These are phyloP conservation scores for Phoenix dactylifera DNA, from an alignment of 176 grass and related monocot genomes.

Conservation along the genomic window DNA sequence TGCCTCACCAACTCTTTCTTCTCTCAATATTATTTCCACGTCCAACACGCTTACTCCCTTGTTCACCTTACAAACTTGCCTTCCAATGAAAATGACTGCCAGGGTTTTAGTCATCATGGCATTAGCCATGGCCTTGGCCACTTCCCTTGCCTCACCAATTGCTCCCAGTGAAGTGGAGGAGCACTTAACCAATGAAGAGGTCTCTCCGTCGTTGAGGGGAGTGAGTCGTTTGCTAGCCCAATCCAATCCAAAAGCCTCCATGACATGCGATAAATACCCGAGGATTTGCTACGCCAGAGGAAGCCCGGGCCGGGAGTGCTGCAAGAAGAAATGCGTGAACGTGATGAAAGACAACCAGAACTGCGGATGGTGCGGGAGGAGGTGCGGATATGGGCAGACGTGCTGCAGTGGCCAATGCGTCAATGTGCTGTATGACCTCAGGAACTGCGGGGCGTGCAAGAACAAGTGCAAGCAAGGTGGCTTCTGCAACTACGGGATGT, in stretches of 20 bases:
- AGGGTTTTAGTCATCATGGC: not conserved
- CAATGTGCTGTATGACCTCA: slow-evolving; percentile 11
- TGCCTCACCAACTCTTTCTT: no score
- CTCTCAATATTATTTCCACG: no score
- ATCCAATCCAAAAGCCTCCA: not conserved
- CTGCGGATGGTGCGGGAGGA: slow-evolving; percentile 22
- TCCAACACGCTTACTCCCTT: no score
- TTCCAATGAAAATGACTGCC: not conserved
- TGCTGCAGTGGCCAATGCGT: slow-evolving; percentile 24
- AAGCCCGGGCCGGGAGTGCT: slow-evolving; percentile 23
- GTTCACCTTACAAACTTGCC: no score
- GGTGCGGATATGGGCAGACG: slow-evolving; percentile 18
- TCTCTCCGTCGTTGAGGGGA: not conserved
- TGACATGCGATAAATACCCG: slow-evolving; percentile 21
- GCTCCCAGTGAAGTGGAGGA: no score
- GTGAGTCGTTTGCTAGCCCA: not conserved
- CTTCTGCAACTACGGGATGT: slow-evolving; percentile 26
- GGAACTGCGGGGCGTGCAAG: slow-evolving; percentile 29
- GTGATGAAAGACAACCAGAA: slow-evolving; percentile 21
- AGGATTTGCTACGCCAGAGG: slow-evolving; percentile 18
- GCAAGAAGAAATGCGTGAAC: slow-evolving; percentile 22
- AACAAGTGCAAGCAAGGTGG: slow-evolving; percentile 31
- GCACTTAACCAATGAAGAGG: no score
- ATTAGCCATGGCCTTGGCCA: slow-evolving; percentile 3
- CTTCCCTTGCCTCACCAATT: not conserved